Evolutionary conservation across 1,284 basidiomycete species (phyloP), one percentile per base, ranked within the genome.

Genomic region (Pseudozyma sp.): DNA sequence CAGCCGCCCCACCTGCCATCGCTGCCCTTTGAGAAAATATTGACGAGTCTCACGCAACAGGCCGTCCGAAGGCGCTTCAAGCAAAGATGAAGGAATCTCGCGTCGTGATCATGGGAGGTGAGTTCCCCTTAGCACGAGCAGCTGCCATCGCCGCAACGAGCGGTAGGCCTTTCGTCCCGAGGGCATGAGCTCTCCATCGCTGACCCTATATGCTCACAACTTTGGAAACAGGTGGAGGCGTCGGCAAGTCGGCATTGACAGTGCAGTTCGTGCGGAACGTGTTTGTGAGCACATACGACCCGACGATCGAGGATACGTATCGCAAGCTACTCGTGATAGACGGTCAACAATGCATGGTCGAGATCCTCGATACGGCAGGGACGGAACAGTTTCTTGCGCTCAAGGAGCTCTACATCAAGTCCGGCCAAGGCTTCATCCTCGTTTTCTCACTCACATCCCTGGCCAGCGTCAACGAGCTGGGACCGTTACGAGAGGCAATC

Each of bases 301-400:
- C 80, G 9, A 82, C 80, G 40, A 82, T 82, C 59, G 80, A 82
- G 54, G 80, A 82, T 54, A 78, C 80, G 10, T 82, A 81, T 24
- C 65, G 76, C 47, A 82, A 82, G 45, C 54, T 71, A 9, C 61
- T 80, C 44, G 67, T 60, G 50, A 80, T 82, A 33, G 80, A 82
- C 46, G 79, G 73, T 2, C 70, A 78, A 17, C 65, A 78, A 34
- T 80, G 75, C 39, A 54, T 80, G 40, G 75, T 82, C 29, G 80
- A 82, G 43, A 78, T 82, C 43, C 59, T 82, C 40, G 80, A 82
- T 40, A 82, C 80, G 0, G 80, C 80, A 13, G 80, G 80, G 7
- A 79, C 79, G 7, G 80, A 81, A 40, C 79, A 81, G 51, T 81
- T 81, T 54, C 71, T 79, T 43, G 80, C 80, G 14, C 74, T 82